Base-by-base conservation (phyloP, 169 alveolate genomes). In the Babesia caballi region DNA sequence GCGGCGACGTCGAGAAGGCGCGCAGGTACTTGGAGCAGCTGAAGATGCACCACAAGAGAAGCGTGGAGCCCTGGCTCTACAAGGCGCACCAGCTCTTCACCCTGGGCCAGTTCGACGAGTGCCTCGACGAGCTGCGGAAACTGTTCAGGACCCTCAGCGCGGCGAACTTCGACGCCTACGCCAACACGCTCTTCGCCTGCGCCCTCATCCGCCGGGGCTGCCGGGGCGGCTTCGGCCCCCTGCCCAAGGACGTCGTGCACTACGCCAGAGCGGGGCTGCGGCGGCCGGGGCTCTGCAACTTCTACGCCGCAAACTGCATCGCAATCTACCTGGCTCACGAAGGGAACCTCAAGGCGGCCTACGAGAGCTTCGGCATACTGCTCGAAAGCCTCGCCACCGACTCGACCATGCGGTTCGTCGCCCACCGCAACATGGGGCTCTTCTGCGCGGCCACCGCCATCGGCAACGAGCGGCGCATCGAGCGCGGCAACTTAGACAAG, bases 261-360 rank as follows among this genome's bases (percentile, higher is more conserved):
- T 71, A 70, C 65, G 84, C 88, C 32, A 46, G 76, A 17, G 56
- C 65, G 41, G 80, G 78, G 23, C 42, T 81, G 21, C 23, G 65
- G 41, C 60, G 88, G 60, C 88, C 76, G 12, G 27, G 68, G n/a
- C 71, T 69, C 28, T 59, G 81, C 35, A 81, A 81, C 65, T 81
- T 81, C 44, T 81, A 81, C 44, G 88, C 84, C 6, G 88, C 88
- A 35, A 81, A 81, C 66, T 59, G 78, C 57, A 47, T 81, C 8
- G 83, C 88, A n/a, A 57, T 81, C 32, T 38, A 47, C 46, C 65
- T 81, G 41, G 84, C 88, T 0, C 76, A 57, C 19, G 76, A 57
- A 14, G 76, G 76, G 36, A 21, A 63, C 44, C 61, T 81, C 15
- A 81, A 81, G 54, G 65, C 66, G 23, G 54, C 88, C 2, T 61